A percentile compares a stretch with the other conserved stretches of the same genome.
These are phyloP conservation scores for Microbotryum saponariae DNA, from an alignment of 1,284 basidiomycete species.

Conservation along the genomic window DNA sequence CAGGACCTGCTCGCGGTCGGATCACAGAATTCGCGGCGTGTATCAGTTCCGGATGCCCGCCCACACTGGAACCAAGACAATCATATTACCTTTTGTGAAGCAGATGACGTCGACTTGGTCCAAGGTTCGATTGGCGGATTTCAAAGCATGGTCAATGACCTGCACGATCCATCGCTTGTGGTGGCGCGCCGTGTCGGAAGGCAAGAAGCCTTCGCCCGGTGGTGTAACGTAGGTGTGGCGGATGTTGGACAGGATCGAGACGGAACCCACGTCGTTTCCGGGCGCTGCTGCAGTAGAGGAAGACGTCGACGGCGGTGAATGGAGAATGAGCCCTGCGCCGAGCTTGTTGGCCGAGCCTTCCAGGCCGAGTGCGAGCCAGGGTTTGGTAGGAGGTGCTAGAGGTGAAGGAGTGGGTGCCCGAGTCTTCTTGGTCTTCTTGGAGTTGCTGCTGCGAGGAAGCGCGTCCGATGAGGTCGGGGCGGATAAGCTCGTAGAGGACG, in stretches of 20 bases:
- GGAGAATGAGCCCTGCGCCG: slow-evolving; percentile 88
- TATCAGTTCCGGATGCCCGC: not conserved
- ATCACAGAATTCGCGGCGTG: not conserved
- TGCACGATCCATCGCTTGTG: slow-evolving; percentile 86
- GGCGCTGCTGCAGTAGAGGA: slow-evolving; percentile 45
- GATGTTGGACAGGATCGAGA: slow-evolving; percentile 49
- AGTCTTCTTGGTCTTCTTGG: not conserved
- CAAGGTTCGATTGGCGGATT: slow-evolving; percentile 61
- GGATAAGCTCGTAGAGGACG: not conserved
- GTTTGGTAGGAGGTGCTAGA: slow-evolving; percentile 5
- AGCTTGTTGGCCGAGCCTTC: slow-evolving; percentile 98
- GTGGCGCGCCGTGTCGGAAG: slow-evolving; percentile 87
- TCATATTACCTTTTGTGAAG: slow-evolving; percentile 75
- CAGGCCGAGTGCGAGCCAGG: slow-evolving; percentile 57
- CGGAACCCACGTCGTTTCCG: slow-evolving; percentile 49
- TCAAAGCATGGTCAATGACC: slow-evolving; percentile 74
- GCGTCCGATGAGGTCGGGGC: not conserved
- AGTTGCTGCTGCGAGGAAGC: not conserved
- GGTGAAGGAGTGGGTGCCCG: slow-evolving; percentile 14
- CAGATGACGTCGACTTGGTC: slow-evolving; percentile 87
- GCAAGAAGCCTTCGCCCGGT: slow-evolving; percentile 93
- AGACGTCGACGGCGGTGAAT: slow-evolving; percentile 51
- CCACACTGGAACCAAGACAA: no score
- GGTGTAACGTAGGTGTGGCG: slow-evolving; percentile 98
- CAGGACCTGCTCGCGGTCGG: slow-evolving; percentile 59